Percentiles rank a stretch among this genome's conserved stretches.
phyloP scores from a whole-genome alignment of 208 protist species.

The Wallacemonas collosoma region DNA sequence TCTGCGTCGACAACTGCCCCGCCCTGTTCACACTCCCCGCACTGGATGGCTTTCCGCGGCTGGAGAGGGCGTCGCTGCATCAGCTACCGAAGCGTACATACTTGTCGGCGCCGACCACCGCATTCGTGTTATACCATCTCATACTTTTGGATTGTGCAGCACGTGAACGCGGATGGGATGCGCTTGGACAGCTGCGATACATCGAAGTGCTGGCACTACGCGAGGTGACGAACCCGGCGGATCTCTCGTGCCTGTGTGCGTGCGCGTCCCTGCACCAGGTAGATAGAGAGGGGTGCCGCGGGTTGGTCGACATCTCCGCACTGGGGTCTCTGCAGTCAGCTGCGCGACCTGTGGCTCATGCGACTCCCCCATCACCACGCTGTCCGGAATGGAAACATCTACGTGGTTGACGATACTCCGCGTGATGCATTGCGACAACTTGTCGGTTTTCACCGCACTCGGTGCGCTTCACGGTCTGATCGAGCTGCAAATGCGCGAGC shows the following conservation, averaged over 20 bases:
- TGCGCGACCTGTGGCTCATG: not conserved
- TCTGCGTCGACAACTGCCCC: not conserved
- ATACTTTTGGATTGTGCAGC: not conserved
- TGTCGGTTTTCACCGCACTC: not conserved
- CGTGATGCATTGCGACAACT: not conserved
- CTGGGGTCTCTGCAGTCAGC: not conserved
- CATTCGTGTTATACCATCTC: not conserved
- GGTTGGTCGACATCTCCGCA: not conserved
- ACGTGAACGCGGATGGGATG: not conserved
- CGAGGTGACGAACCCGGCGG: not conserved
- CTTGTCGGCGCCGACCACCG: not conserved
- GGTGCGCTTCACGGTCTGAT: not conserved
- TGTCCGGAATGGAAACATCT: not conserved
- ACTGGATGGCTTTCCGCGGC: not conserved
- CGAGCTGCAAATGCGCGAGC: not conserved
- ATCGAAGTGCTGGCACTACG: not conserved
- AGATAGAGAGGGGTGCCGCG: not conserved
- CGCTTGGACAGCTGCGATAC: not conserved
- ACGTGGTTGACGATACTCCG: not conserved
- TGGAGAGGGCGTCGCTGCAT: not conserved
- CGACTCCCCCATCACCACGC: not conserved
- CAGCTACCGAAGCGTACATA: not conserved
- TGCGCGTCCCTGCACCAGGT: not conserved
- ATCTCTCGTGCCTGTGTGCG: not conserved
- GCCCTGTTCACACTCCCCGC: not conserved